Conservation (phyloP, 805 yeast species). For the Aciculoconidium aculeatum region DNA sequence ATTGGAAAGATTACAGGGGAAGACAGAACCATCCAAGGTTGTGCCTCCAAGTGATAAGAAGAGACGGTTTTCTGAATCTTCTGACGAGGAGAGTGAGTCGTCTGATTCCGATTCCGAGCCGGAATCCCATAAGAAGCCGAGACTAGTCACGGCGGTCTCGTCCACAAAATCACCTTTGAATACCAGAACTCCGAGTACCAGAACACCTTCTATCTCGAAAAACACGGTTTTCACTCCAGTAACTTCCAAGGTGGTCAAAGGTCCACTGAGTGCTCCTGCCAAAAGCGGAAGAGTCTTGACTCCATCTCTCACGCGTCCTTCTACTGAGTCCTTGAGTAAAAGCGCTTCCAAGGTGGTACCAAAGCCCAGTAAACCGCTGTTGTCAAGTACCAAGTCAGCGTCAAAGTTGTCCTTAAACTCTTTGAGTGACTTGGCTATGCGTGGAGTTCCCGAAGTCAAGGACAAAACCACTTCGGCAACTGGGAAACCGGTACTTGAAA, state of each 20-base stretch:
- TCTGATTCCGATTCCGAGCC: conserved; percentile 15
- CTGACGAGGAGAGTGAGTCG: conserved; percentile 14
- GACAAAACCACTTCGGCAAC: conserved; percentile 25
- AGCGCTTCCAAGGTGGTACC: conserved; percentile 4
- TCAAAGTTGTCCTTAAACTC: conserved; percentile 37
- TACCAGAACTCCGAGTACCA: conserved; percentile 2
- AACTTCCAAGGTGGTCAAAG: neutral
- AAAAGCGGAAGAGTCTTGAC: conserved; percentile 1
- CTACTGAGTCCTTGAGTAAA: conserved; percentile 2
- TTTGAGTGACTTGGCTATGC: conserved; percentile 51
- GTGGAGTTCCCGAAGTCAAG: conserved; percentile 65
- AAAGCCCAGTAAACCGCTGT: neutral
- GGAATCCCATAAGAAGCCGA: conserved; percentile 16
- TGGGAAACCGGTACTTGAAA: conserved; percentile 1
- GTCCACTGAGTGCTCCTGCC: conserved; percentile 7
- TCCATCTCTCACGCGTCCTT: neutral
- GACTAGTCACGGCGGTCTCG: conserved; percentile 10
- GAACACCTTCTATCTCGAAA: neutral
- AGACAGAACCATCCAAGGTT: conserved; percentile 1
- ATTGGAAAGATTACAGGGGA: conserved; percentile 3
- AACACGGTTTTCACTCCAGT: conserved; percentile 1
- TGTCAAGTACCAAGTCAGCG: conserved; percentile 1
- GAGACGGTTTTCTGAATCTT: conserved; percentile 11
- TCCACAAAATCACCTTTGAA: conserved; percentile 7
- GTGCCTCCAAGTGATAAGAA: conserved; percentile 6